These are phyloP conservation scores for Eustoma russellianum DNA, from an alignment of 257 asterid genomes.

Conservation along the genomic window DNA sequence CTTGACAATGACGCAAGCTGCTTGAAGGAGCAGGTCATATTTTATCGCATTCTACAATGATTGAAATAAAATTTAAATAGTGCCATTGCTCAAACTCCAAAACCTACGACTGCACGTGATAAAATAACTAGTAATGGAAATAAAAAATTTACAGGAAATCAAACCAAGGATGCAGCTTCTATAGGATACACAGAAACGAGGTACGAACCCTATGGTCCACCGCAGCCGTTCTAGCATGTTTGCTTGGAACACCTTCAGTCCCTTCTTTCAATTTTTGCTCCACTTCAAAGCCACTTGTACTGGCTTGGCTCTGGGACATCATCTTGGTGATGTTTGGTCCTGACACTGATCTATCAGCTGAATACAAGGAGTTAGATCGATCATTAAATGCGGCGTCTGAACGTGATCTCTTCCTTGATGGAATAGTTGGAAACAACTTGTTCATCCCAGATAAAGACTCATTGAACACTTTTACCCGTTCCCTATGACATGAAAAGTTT, in stretches of 20 bases:
- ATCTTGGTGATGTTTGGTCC: constrained; percentile 46
- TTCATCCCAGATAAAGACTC: constrained; percentile 75
- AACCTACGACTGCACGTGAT: background rate
- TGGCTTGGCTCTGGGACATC: constrained; percentile 53
- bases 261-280: constrained; percentile 70
- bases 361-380: constrained; percentile 41
- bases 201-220: constrained; percentile 57
- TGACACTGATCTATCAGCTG: constrained; percentile 58
- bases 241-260: constrained; percentile 57
- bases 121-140: background rate
- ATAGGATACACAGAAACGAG: background rate
- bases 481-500: constrained; percentile 45
- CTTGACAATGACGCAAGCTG: background rate
- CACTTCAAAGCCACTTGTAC: constrained; percentile 51
- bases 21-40: background rate
- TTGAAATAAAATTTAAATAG: too few relatives aligned
- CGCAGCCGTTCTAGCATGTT: constrained; percentile 89
- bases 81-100: background rate
- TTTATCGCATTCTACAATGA: too few relatives aligned
- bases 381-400: constrained; percentile 63
- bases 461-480: constrained; percentile 72
- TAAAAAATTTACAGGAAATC: constrained; percentile 1
- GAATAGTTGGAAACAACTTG: constrained; percentile 73
- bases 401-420: constrained; percentile 84
- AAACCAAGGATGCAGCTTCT: constrained; percentile 4